These are phyloP conservation scores for Komagataella kurtzmanii DNA, from an alignment of 805 yeast genomes.

Conservation along the genomic window DNA sequence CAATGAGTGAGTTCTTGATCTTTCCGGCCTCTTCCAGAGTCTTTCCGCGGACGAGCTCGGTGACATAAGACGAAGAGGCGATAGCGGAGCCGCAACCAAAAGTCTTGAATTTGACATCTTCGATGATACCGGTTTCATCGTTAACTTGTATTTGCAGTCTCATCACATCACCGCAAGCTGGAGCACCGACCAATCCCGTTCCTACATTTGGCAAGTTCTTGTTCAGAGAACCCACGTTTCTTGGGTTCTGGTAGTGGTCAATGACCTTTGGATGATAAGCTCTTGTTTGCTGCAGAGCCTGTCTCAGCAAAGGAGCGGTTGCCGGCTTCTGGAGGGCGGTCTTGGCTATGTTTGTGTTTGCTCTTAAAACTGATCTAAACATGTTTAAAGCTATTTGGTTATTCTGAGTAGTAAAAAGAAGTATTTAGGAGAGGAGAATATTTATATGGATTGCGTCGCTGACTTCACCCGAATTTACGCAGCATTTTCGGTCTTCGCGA, in stretches of 20 bases:
- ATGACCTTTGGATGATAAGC: constrained; percentile 86
- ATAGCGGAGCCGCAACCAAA: constrained; percentile 99
- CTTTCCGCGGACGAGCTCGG: constrained; percentile 92
- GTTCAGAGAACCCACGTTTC: constrained; percentile 91
- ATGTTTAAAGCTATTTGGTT: not conserved
- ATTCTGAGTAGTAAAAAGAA: not conserved
- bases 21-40: constrained; percentile 84
- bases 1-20: constrained; percentile 89
- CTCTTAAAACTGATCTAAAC: not conserved
- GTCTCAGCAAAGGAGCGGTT: not conserved
- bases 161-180: constrained; percentile 99
- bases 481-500: not conserved
- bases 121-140: constrained; percentile 79
- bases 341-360: not conserved
- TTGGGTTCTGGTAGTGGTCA: constrained; percentile 92
- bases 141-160: constrained; percentile 89
- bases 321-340: not conserved
- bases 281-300: constrained; percentile 15
- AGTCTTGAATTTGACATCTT: constrained; percentile 94
- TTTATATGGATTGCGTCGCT: not conserved
- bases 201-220: constrained; percentile 71
- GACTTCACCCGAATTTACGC: not conserved
- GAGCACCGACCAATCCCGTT: constrained; percentile 96
- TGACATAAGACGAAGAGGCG: constrained; percentile 89
- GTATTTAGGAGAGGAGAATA: not conserved